These are phyloP conservation scores for Lasiosphaeria miniovina DNA, from an alignment of 495 filamentous ascomycete species.

Conservation along the genomic window DNA sequence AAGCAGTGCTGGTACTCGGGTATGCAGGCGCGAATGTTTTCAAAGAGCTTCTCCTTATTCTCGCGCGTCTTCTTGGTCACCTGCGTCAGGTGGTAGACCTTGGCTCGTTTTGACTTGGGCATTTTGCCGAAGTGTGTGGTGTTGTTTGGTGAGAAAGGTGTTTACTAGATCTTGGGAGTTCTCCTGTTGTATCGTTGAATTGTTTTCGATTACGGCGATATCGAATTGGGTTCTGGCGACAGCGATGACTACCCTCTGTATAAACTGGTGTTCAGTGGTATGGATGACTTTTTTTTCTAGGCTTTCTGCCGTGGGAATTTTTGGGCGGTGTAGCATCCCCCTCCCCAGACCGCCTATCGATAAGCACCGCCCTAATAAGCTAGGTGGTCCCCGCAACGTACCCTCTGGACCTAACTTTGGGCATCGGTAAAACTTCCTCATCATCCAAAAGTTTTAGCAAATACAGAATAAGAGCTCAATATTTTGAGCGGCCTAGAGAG, in stretches of 20 bases:
- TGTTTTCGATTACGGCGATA: too few relatives aligned
- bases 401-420: too few relatives aligned
- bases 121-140: conserved; percentile 51
- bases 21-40: conserved; percentile 80
- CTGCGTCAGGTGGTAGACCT: conserved; percentile 82
- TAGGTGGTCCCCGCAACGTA: not conserved
- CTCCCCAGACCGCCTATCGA: conserved; percentile 2
- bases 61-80: conserved; percentile 87
- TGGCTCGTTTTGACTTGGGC: conserved; percentile 94
- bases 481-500: too few relatives aligned
- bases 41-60: conserved; percentile 80
- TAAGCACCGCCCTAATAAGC: conserved; percentile 4
- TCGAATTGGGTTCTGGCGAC: not conserved
- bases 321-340: conserved; percentile 14
- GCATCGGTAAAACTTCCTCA: too few relatives aligned
- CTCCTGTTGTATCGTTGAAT: conserved; percentile 1
- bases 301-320: conserved; percentile 17
- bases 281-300: conserved; percentile 3
- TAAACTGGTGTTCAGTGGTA: not conserved
- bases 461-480: too few relatives aligned
- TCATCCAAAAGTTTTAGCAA: too few relatives aligned
- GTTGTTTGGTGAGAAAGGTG: not conserved
- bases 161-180: not conserved
- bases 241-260: not conserved
- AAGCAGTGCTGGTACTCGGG: conserved; percentile 86